A percentile compares a stretch with the other conserved stretches of the same genome.
phyloP scores from a whole-genome alignment of 2,329 filamentous ascomycete genomes.

The Exophiala xenobiotica region DNA sequence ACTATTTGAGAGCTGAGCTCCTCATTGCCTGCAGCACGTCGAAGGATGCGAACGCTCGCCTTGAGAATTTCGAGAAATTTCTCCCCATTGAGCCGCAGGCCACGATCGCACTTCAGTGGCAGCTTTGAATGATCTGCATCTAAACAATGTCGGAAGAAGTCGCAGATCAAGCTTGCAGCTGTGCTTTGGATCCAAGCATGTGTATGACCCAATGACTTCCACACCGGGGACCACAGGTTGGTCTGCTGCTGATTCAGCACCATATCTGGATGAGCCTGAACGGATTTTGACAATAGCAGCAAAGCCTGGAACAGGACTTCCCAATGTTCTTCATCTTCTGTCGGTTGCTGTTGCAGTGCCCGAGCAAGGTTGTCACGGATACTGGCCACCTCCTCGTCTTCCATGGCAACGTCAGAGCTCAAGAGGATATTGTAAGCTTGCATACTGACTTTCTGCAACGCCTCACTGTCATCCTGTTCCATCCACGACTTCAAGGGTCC shows the following conservation, averaged over 20 bases:
- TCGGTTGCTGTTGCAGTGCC: constrained; percentile 2
- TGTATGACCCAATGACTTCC: constrained; percentile 68
- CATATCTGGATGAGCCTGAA: constrained; percentile 62
- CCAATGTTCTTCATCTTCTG: constrained; percentile 52
- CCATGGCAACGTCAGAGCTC: constrained; percentile 64
- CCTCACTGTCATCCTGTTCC: constrained; percentile 68
- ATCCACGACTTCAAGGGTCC: constrained; percentile 72
- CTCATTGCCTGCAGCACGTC: constrained; percentile 65
- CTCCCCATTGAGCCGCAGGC: constrained; percentile 64
- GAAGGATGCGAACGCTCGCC: constrained; percentile 60
- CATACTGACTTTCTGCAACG: constrained; percentile 70
- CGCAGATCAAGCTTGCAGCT: constrained; percentile 69
- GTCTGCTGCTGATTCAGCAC: constrained; percentile 61
- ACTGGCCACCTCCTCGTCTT: constrained; percentile 45
- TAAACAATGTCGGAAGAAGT: constrained; percentile 75
- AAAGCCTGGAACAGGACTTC: constrained; percentile 74
- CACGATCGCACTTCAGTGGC: constrained; percentile 67
- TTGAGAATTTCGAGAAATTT: constrained; percentile 62
- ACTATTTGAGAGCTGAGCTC: constrained; percentile 74
- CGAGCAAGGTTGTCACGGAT: constrained; percentile 17
- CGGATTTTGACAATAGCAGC: constrained; percentile 66
- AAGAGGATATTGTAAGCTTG: constrained; percentile 83
- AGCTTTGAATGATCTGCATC: constrained; percentile 57
- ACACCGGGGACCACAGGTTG: constrained; percentile 69
- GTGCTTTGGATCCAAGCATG: constrained; percentile 74